Evolutionary conservation across 345 rosid genomes (phyloP), one percentile per base, ranked within the genome.

Genomic region (Gossypioides kirkii): DNA sequence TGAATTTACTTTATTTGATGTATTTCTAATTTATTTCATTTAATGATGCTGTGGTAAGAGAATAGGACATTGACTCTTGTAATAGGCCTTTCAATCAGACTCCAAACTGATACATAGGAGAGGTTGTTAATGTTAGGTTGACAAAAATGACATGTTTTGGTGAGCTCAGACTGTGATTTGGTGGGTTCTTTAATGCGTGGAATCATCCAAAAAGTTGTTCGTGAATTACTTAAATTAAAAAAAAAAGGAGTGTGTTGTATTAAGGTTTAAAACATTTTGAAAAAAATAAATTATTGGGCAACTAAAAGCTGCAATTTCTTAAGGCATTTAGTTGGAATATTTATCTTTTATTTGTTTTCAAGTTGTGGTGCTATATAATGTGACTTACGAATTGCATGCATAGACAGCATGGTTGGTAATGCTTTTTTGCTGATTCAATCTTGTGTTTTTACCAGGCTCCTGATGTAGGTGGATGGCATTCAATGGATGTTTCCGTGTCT

Each of bases 381-480:
- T 67, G 43, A 26, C 56, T 52, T 22, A 22, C 14, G 9, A n/a
- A 16, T 2, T 8, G 42, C 23, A 47, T 16, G 14, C 42, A 20
- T 8, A 20, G 26, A 20, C 26, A 20, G 12, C 59, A 25, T 49
- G 23, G 10, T 59, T 69, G 25, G 41, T 81, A 58, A 68, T 69
- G 4, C 22, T 2, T 23, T 63, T 52, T 16, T 42, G 41, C 54
- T 64, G 76, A 8, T 76, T 72, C 52, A 50, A 66, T 83, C 63
- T 66, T 70, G 69, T 75, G 38, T 70, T 72, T 25, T 77, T 83
- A 55, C 79, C 85, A 85, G 90, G 79, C 82, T 76, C 77, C 68
- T 47, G 84, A 84, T 71, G 72, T 53, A 46, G 88, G 87, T 66
- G 74, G 82, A 71, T 77, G 69, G 61, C 53, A 63, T 78, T 68